These are phyloP conservation scores for Backusella sp. DNA, from an alignment of 192 early-diverging fungal species.

Conservation along the genomic window DNA sequence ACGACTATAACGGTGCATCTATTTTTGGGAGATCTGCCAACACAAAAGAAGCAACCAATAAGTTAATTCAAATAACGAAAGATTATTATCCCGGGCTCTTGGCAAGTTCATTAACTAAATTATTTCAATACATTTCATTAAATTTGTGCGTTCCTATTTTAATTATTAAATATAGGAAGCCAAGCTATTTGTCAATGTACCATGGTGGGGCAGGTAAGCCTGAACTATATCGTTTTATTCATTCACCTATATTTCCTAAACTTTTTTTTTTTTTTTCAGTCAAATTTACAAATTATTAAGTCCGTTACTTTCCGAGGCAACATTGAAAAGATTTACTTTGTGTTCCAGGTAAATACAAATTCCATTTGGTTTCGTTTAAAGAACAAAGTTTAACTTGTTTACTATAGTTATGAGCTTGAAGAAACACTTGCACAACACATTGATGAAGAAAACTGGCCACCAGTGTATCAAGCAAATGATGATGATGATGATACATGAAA, in stretches of 20 bases:
- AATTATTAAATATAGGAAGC: conserved; percentile 13
- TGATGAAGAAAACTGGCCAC: background rate
- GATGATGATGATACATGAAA: background rate
- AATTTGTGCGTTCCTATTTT: background rate
- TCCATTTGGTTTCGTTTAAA: background rate
- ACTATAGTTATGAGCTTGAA: background rate
- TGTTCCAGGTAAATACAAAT: conserved; percentile 38
- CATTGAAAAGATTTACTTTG: conserved; percentile 58
- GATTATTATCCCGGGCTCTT: conserved; percentile 65
- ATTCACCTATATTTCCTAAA: background rate
- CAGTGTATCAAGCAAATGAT: background rate
- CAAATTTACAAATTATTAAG: conserved; percentile 55
- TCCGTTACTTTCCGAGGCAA: conserved; percentile 54
- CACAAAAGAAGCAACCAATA: conserved; percentile 48
- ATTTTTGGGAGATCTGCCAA: conserved; percentile 45
- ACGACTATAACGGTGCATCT: conserved; percentile 56
- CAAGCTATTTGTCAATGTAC: conserved; percentile 59
- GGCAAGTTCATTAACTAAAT: conserved; percentile 20
- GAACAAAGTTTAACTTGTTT: background rate
- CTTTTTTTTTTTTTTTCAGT: conserved; percentile 17
- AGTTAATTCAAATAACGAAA: conserved; percentile 48
- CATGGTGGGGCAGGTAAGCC: conserved; percentile 43
- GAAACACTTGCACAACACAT: background rate
- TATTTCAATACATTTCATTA: background rate
- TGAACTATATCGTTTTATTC: background rate